Conservation (phyloP, 768 basidiomycete genomes). For the Xerocomellus chrysenteron region DNA sequence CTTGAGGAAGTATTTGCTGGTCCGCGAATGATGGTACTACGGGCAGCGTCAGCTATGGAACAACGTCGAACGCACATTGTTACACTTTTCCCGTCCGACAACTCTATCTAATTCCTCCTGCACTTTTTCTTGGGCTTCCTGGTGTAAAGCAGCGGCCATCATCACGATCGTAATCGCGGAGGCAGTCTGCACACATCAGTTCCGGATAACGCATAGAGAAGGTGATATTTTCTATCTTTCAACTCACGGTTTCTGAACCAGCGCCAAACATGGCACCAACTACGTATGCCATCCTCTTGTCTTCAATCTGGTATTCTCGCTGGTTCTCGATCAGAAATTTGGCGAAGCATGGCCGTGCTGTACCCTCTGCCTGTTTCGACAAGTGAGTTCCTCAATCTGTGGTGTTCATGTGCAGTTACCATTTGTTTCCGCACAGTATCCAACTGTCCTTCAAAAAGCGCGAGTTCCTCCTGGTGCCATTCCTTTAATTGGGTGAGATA, state of each 20-base stretch:
- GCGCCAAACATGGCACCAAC: slow-evolving; percentile 11
- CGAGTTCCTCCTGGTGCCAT: slow-evolving; percentile 11
- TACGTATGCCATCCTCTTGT: slow-evolving; percentile 2
- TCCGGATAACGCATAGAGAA: background rate
- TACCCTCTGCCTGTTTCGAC: background rate
- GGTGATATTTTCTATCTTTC: background rate
- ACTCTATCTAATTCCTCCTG: slow-evolving; percentile 7
- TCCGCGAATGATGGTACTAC: slow-evolving; percentile 8
- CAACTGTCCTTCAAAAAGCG: slow-evolving; percentile 8
- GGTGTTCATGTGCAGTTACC: background rate
- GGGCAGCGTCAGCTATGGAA: background rate
- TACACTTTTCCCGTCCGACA: slow-evolving; percentile 6
- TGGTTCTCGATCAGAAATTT: background rate
- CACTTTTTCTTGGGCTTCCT: slow-evolving; percentile 1
- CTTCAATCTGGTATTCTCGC: background rate
- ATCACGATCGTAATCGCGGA: slow-evolving; percentile 5
- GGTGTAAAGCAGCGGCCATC: slow-evolving; percentile 10
- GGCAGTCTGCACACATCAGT: slow-evolving; percentile 3
- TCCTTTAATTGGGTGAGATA: slow-evolving; percentile 5
- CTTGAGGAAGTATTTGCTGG: background rate
- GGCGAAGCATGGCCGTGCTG: slow-evolving; percentile 7
- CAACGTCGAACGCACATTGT: background rate
- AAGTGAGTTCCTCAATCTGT: background rate
- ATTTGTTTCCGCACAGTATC: slow-evolving; percentile 3
- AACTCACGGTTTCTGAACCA: slow-evolving; percentile 8